Base-by-base conservation (phyloP, 23 red algal species). In the Cyanidioschyzon merolae region DNA sequence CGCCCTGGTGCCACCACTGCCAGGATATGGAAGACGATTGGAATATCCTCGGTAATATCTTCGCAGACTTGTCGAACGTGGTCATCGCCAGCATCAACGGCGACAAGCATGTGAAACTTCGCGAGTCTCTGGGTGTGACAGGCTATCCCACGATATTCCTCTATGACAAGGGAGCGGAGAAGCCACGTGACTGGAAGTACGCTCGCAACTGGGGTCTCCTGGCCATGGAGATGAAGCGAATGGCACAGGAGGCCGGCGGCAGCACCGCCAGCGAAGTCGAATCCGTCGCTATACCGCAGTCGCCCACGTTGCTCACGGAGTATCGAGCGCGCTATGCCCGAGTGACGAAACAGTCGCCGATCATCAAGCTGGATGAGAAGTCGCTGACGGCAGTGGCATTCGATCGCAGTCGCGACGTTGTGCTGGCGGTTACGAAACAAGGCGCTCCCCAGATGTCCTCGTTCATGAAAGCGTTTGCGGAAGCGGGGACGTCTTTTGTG, bases 1-100 rank as follows among this genome's bases (percentile, higher is more conserved):
- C 93, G 32, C 93, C 93, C 35, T 97, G 93, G 93, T 97, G 93
- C 67, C 82, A 83, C 2, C 93, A 97, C 83, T 97, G 93, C 77
- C 90, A 97, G 80, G 89, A 77, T 51, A 97, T 91, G 88, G 87
- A 83, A 38, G 80, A 76, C 7, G 79, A 82, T 32, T 97, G 84
- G 41, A 79, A 88, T 35, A 71, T 71, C 63, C 16, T 71, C 29
- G 63, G 63, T 35, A 71, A 71, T 27, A 7, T 71, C n/a, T 71
- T 71, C 30, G 63, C 63, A 7, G 63, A 71, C 29, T 12, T 35
- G n/a, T 25, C 21, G 21, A 35, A 71, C 7, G 63, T 71, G 63
- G 63, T 71, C 12, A 35, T 71, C n/a, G 63, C 63, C 16, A 71
- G 63, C 63, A 35, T 71, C n/a, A 71, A 71, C 63, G 63, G 63